Evolutionary conservation across 371 early-diverging fungal species (phyloP).

Genomic region (Thermomucor indicae-seudaticae): DNA sequence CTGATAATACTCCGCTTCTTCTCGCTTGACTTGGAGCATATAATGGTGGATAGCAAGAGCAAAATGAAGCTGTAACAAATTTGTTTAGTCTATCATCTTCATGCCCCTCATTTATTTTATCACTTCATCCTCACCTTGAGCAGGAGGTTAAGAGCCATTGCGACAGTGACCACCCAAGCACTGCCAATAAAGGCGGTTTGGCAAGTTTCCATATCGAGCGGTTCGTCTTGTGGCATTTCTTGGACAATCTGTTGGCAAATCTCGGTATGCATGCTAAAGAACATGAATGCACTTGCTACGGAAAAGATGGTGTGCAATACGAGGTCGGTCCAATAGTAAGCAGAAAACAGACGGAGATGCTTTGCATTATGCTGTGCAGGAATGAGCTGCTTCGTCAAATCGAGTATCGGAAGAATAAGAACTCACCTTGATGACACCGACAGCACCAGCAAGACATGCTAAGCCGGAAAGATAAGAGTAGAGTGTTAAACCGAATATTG

Average conservation of each 20-base stretch:
- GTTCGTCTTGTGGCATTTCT: conserved; percentile 14
- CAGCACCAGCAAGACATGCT: conserved; percentile 34
- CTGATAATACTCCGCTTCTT: conserved; percentile 6
- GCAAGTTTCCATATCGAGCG: conserved; percentile 36
- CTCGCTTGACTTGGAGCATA: conserved; percentile 17
- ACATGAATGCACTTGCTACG: conserved; percentile 26
- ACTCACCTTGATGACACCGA: conserved; percentile 41
- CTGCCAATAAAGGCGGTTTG: conserved; percentile 24
- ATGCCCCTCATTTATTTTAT: not conserved
- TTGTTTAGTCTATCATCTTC: not conserved
- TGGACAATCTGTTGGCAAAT: conserved; percentile 33
- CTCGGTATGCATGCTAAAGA: conserved; percentile 30
- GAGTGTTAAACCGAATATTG: conserved; percentile 30
- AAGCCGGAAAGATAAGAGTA: conserved; percentile 36
- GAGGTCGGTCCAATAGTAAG: conserved; percentile 39
- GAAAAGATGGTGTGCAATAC: conserved; percentile 37
- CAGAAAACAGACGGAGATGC: conserved; percentile 30
- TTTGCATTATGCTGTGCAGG: conserved; percentile 33
- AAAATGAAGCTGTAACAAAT: conserved; percentile 29
- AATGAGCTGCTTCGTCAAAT: not conserved
- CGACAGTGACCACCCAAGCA: conserved; percentile 29
- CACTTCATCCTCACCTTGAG: conserved; percentile 20
- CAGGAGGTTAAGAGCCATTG: conserved; percentile 34
- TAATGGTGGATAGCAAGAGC: conserved; percentile 42
- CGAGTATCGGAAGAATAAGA: not conserved